phyloP scores from a whole-genome alignment of 495 filamentous ascomycete species.

The Podospora tetraspora region DNA sequence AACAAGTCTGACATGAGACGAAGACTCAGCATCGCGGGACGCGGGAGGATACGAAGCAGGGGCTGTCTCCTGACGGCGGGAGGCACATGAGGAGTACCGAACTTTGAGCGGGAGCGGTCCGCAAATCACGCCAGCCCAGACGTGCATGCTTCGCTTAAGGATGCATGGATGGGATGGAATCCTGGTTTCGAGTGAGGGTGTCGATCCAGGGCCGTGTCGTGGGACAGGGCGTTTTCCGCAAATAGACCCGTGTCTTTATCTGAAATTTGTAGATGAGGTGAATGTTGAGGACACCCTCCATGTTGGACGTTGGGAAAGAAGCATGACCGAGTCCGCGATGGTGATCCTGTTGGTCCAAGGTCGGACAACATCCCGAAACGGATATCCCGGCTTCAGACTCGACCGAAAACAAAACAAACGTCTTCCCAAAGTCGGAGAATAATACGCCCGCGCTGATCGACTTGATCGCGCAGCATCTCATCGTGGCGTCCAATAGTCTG shows the following conservation, averaged over 20 bases:
- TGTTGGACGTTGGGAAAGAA: not conserved
- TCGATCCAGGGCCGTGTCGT: not conserved
- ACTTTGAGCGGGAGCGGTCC: not conserved
- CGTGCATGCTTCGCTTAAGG: not conserved
- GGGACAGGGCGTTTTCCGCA: not conserved
- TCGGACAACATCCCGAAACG: not conserved
- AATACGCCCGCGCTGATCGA: not conserved
- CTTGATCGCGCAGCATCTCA: not conserved
- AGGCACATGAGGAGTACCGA: not conserved
- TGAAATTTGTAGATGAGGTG: not conserved
- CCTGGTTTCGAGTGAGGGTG: not conserved
- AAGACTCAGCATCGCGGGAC: not conserved
- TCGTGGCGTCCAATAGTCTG: not conserved
- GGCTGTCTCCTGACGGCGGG: not conserved
- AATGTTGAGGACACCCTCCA: too few species aligned
- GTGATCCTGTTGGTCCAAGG: not conserved
- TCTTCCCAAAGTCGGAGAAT: not conserved
- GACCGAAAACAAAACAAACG: not conserved
- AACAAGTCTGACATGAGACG: not conserved
- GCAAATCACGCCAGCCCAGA: not conserved
- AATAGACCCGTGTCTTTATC: not conserved
- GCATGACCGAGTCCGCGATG: not conserved
- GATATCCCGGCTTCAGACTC: not conserved
- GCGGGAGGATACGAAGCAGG: not conserved
- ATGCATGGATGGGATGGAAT: not conserved